Evolutionary conservation across 2,329 filamentous ascomycete genomes (phyloP).

Genomic region (Paraconiothyrium brasiliense): DNA sequence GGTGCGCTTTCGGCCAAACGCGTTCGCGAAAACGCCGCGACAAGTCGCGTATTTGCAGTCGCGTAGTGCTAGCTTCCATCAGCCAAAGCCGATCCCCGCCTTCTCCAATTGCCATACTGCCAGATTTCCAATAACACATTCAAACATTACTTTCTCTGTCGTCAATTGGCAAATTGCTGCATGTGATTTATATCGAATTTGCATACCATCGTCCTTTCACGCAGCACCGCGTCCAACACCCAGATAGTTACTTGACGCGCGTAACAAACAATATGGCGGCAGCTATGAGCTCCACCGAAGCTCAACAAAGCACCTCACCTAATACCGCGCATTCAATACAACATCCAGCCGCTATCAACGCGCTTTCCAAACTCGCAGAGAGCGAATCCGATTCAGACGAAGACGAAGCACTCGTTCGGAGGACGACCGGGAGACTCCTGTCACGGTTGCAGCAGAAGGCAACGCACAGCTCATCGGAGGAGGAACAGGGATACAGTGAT

Average conservation of each 20-base stretch:
- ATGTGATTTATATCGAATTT: background rate
- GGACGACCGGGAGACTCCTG: slow-evolving; percentile 70
- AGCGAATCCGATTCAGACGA: slow-evolving; percentile 53
- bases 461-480: slow-evolving; percentile 41
- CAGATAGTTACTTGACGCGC: background rate
- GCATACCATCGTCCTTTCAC: background rate
- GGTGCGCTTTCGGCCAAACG: slow-evolving; percentile 5
- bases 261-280: slow-evolving; percentile 4
- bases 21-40: slow-evolving; percentile 1
- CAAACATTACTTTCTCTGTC: background rate
- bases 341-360: slow-evolving; percentile 56
- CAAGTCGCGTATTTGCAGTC: background rate
- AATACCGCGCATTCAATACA: slow-evolving; percentile 1
- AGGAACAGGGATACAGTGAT: slow-evolving; percentile 17
- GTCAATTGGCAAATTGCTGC: background rate
- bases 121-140: background rate
- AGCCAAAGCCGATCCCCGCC: slow-evolving; percentile 16
- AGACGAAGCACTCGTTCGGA: slow-evolving; percentile 42
- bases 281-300: slow-evolving; percentile 1
- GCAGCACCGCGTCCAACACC: background rate
- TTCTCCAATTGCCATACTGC: slow-evolving; percentile 7
- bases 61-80: slow-evolving; percentile 10
- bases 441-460: slow-evolving; percentile 61
- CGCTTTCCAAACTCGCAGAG: slow-evolving; percentile 60
- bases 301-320: background rate